phyloP scores from a whole-genome alignment of 768 basidiomycete genomes.

The Suillus placidus region DNA sequence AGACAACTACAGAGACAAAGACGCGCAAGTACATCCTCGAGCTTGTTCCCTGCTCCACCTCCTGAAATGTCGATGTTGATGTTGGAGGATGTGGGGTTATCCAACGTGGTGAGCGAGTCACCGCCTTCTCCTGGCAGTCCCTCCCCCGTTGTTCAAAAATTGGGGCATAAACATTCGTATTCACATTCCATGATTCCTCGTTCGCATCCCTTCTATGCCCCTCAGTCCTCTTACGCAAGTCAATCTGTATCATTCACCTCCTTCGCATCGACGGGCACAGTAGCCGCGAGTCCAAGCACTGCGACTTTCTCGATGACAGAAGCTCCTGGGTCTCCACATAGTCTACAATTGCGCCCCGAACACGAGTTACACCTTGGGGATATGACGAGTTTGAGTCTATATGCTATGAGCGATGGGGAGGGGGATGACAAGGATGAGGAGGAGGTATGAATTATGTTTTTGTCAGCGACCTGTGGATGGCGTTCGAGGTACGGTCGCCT shows the following conservation, averaged over 20 bases:
- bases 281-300: slow-evolving; percentile 60
- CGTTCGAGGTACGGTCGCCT: slow-evolving; percentile 1
- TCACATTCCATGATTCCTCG: slow-evolving; percentile 7
- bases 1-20: slow-evolving; percentile 16
- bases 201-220: background rate
- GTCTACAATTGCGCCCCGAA: slow-evolving; percentile 70
- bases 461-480: background rate
- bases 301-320: slow-evolving; percentile 64
- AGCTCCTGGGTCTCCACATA: slow-evolving; percentile 66
- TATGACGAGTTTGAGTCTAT: slow-evolving; percentile 57
- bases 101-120: slow-evolving; percentile 22
- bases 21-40: slow-evolving; percentile 54
- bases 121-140: slow-evolving; percentile 35
- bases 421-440: slow-evolving; percentile 15
- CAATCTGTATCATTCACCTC: slow-evolving; percentile 26
- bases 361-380: slow-evolving; percentile 76
- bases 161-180: slow-evolving; percentile 3
- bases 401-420: slow-evolving; percentile 39
- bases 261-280: slow-evolving; percentile 37
- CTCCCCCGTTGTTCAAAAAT: background rate
- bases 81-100: slow-evolving; percentile 35
- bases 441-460: slow-evolving; percentile 25
- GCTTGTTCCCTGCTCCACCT: slow-evolving; percentile 63
- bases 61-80: slow-evolving; percentile 76
- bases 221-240: background rate